Evolutionary conservation across 106 monocot species (phyloP).

Genomic region (Phalaenopsis aphrodite): DNA sequence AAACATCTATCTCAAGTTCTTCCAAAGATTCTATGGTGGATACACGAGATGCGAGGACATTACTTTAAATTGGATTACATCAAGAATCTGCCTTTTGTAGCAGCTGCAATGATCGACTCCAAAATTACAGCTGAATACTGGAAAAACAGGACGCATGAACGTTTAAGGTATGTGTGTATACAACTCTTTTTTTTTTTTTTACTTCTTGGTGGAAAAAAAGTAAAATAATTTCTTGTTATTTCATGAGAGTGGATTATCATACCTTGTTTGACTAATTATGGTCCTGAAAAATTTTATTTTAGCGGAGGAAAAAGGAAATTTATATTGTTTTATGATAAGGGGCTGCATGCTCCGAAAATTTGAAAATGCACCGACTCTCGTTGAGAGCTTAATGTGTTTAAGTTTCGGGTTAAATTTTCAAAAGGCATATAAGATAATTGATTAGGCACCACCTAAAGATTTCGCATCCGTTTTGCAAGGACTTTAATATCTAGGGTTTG

Average conservation of each 20-base stretch:
- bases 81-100: slow-evolving; percentile 87
- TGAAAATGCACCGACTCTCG: too few relatives aligned
- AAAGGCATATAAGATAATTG: too few relatives aligned
- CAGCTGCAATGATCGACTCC: slow-evolving; percentile 96
- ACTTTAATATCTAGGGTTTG: too few relatives aligned
- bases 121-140: slow-evolving; percentile 80
- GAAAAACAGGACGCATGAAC: slow-evolving; percentile 78
- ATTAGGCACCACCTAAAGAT: too few relatives aligned
- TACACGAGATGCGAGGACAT: slow-evolving; percentile 99
- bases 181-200: neutral
- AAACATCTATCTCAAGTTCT: slow-evolving; percentile 59
- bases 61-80: slow-evolving; percentile 95
- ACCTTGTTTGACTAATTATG: too few relatives aligned
- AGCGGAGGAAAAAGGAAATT: neutral
- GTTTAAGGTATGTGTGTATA: slow-evolving; percentile 55
- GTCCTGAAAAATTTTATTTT: neutral
- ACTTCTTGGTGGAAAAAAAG: neutral
- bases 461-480: too few relatives aligned
- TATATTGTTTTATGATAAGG: neutral
- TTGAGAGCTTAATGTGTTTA: too few relatives aligned
- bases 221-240: too few relatives aligned
- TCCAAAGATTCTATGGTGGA: slow-evolving; percentile 97
- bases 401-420: too few relatives aligned
- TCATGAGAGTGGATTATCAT: too few relatives aligned
- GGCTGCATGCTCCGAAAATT: too few relatives aligned